Conservation (phyloP, 2,329 filamentous ascomycete species). For the Calonectria pteridis region DNA sequence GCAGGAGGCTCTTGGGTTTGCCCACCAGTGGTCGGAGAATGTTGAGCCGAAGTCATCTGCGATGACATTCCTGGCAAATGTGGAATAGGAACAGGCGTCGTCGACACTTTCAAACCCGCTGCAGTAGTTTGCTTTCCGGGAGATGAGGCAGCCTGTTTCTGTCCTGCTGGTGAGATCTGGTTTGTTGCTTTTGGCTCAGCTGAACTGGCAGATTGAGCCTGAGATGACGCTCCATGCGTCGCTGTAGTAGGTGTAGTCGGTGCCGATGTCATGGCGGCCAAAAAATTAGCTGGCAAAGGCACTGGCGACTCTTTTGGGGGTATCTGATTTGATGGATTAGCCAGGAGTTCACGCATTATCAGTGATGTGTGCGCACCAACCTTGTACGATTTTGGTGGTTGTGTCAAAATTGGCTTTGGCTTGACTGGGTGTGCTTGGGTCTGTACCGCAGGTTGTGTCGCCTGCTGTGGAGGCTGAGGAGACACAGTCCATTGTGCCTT, state of each 20-base stretch:
- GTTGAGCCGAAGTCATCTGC: neutral
- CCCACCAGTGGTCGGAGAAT: neutral
- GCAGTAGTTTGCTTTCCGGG: constrained; percentile 15
- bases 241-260: constrained; percentile 35
- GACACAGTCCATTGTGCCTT: constrained; percentile 32
- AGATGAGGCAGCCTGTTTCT: constrained; percentile 28
- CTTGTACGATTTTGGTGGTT: constrained; percentile 47
- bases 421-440: constrained; percentile 33
- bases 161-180: neutral
- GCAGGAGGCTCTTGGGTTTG: neutral
- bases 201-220: constrained; percentile 16
- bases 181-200: constrained; percentile 13
- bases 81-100: constrained; percentile 51
- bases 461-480: constrained; percentile 17
- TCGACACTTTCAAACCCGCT: constrained; percentile 34
- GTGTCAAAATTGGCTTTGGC: constrained; percentile 39
- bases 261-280: constrained; percentile 55
- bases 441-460: neutral
- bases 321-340: constrained; percentile 48
- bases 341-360: constrained; percentile 37
- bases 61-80: constrained; percentile 35
- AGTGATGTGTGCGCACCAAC: constrained; percentile 45
- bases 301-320: constrained; percentile 59
- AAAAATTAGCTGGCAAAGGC: constrained; percentile 57
- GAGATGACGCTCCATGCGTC: constrained; percentile 30